Evolutionary conservation across 1,139 yeast species (phyloP).

Genomic region (Nakaseomyces glabratus): DNA sequence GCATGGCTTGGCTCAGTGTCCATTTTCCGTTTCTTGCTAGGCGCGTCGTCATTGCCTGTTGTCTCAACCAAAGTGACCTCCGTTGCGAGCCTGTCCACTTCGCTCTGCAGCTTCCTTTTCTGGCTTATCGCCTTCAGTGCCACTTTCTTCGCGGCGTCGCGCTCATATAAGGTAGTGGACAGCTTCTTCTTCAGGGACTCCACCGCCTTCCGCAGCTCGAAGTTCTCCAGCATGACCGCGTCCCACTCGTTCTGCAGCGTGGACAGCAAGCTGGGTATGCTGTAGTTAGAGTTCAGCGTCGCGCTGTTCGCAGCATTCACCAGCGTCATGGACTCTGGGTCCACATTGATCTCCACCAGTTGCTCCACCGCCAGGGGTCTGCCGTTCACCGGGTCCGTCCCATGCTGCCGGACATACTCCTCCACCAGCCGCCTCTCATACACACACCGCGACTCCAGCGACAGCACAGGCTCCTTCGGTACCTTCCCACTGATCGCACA

Average conservation of each 20-base stretch:
- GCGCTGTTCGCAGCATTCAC: slow-evolving; percentile 23
- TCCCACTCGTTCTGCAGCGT: slow-evolving; percentile 88
- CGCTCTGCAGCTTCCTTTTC: slow-evolving; percentile 59
- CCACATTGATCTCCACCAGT: slow-evolving; percentile 40
- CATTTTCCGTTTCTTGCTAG: slow-evolving; percentile 6
- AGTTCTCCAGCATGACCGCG: slow-evolving; percentile 71
- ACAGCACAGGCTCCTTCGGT: slow-evolving; percentile 61
- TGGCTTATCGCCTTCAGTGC: slow-evolving; percentile 67
- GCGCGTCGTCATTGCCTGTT: slow-evolving; percentile 15
- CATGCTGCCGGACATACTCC: slow-evolving; percentile 54
- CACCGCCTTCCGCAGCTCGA: slow-evolving; percentile 65
- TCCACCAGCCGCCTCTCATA: slow-evolving; percentile 59
- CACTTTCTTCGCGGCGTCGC: slow-evolving; percentile 85
- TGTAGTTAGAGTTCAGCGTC: slow-evolving; percentile 36
- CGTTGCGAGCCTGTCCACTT: slow-evolving; percentile 60
- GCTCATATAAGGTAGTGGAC: slow-evolving; percentile 68
- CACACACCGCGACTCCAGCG: slow-evolving; percentile 61
- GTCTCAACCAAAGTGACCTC: slow-evolving; percentile 33
- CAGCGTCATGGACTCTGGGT: slow-evolving; percentile 27
- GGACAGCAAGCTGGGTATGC: slow-evolving; percentile 70
- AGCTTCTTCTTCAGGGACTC: slow-evolving; percentile 60
- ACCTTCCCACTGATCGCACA: slow-evolving; percentile 48
- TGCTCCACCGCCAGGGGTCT: slow-evolving; percentile 53
- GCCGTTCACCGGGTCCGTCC: slow-evolving; percentile 68
- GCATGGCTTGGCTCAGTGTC: slow-evolving; percentile 3